These are phyloP conservation scores for Phragmites australis DNA, from an alignment of 176 grass and related monocot species.

Conservation along the genomic window DNA sequence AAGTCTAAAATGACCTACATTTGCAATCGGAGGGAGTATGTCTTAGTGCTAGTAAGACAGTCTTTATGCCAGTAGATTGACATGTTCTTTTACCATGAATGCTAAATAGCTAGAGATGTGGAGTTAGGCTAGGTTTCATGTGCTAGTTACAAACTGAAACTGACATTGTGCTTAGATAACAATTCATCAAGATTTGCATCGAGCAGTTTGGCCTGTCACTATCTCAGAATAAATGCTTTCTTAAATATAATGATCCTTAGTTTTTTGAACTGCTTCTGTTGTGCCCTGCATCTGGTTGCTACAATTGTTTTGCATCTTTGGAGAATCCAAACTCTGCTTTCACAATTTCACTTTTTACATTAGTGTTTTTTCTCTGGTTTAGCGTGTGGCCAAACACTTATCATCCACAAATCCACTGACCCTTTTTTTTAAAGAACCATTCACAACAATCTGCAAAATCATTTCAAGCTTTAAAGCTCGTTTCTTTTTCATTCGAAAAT, in stretches of 20 bases:
- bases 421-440: neutral
- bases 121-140: neutral
- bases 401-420: neutral
- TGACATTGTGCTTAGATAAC: neutral
- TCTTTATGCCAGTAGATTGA: neutral
- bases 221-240: neutral
- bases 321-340: neutral
- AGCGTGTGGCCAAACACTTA: neutral
- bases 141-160: neutral
- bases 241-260: neutral
- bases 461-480: neutral
- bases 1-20: no score
- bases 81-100: neutral
- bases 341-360: neutral
- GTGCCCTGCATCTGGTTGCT: neutral
- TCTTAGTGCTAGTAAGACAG: no score
- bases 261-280: conserved; percentile 15
- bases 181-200: neutral
- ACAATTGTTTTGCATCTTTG: neutral
- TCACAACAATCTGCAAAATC: neutral
- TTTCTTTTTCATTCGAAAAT: neutral
- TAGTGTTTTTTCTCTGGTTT: neutral
- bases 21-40: no score
- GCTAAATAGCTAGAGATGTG: neutral
- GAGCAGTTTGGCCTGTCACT: neutral